Evolutionary conservation across 2,329 filamentous ascomycete species (phyloP).

Genomic region (Reticulascus tulasneorum): DNA sequence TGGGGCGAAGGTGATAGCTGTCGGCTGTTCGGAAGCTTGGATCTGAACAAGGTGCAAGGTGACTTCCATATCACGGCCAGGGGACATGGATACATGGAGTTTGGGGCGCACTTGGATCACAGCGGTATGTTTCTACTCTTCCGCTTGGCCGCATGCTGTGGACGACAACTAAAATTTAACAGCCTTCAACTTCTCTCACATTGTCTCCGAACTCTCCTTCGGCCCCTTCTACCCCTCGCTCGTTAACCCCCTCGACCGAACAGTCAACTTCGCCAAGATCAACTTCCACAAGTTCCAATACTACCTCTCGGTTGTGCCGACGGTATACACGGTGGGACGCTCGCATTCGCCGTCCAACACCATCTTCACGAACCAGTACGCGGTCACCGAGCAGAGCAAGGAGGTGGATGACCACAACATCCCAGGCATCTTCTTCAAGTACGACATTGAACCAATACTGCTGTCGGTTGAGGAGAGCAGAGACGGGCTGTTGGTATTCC

Average conservation of each 20-base stretch:
- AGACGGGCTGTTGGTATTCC: slow-evolving; percentile 67
- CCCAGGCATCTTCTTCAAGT: slow-evolving; percentile 96
- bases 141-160: no score
- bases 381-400: slow-evolving; percentile 83
- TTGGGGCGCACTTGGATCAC: slow-evolving; percentile 78
- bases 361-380: slow-evolving; percentile 95
- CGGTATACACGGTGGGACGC: slow-evolving; percentile 71
- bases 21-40: slow-evolving; percentile 82
- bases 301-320: slow-evolving; percentile 92
- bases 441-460: slow-evolving; percentile 94
- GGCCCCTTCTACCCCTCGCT: slow-evolving; percentile 95
- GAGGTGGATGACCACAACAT: slow-evolving; percentile 65
- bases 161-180: slow-evolving; percentile 4
- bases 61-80: slow-evolving; percentile 97
- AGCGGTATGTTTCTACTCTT: slow-evolving; percentile 51
- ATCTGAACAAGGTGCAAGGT: slow-evolving; percentile 94
- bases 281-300: slow-evolving; percentile 98
- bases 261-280: slow-evolving; percentile 66
- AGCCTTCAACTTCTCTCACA: slow-evolving; percentile 98
- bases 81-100: slow-evolving; percentile 89
- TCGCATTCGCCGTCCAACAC: slow-evolving; percentile 43
- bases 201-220: slow-evolving; percentile 93
- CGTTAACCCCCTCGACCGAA: slow-evolving; percentile 89
- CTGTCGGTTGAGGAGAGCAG: slow-evolving; percentile 80
- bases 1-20: slow-evolving; percentile 66